Percentiles rank a stretch among this genome's conserved stretches.
Evolutionary conservation across 73 alveolate genomes (phyloP).

Genomic region (Tetrahymena malaccensis): DNA sequence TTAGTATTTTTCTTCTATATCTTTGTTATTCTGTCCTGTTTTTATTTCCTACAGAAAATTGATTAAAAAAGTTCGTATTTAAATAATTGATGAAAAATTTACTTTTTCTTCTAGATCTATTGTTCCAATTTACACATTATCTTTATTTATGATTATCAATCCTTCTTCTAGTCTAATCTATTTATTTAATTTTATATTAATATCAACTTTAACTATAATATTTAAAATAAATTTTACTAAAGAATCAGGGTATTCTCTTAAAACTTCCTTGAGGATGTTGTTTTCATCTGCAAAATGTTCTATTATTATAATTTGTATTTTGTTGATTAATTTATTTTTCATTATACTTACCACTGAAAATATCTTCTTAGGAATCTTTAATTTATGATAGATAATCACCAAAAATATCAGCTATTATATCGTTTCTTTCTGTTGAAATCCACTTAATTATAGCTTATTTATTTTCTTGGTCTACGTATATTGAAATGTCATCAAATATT

Average conservation of each 20-base stretch:
- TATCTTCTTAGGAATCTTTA: neutral
- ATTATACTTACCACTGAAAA: neutral
- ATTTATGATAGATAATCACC: neutral
- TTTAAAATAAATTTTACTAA: neutral
- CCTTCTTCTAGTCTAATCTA: neutral
- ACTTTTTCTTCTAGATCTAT: neutral
- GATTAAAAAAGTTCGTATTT: neutral
- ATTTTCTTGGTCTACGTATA: neutral
- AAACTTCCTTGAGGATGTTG: neutral
- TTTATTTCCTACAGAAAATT: neutral
- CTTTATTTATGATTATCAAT: neutral
- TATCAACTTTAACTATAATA: neutral
- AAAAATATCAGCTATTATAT: neutral
- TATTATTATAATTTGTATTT: neutral
- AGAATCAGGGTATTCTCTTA: neutral
- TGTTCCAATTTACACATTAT: neutral
- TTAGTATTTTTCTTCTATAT: neutral
- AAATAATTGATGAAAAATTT: neutral
- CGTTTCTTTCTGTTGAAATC: neutral
- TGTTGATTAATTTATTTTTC: neutral
- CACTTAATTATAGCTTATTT: neutral
- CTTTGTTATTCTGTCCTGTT: neutral
- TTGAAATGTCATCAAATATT: neutral
- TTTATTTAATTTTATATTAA: neutral
- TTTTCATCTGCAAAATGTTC: neutral